Evolutionary conservation across 2,329 filamentous ascomycete species (phyloP).

Genomic region (Fusarium musae): DNA sequence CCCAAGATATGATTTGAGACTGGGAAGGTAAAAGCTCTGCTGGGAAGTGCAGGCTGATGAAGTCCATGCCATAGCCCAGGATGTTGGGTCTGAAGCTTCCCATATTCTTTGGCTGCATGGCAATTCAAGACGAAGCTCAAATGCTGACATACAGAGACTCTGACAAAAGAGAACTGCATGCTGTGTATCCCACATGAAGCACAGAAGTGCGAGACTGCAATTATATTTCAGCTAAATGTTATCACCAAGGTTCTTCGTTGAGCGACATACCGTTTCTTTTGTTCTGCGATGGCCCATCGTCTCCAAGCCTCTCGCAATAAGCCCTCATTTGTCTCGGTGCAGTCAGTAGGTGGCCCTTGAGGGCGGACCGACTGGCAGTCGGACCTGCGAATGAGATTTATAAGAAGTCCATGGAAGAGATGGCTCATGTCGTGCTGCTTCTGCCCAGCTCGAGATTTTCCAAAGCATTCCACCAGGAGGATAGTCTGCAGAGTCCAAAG

Average conservation of each 20-base stretch:
- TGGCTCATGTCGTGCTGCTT: slow-evolving; percentile 73
- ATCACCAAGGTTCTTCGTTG: fast-evolving
- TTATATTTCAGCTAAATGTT: background rate
- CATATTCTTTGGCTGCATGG: slow-evolving; percentile 66
- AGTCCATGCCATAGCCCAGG: slow-evolving; percentile 55
- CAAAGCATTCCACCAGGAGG: slow-evolving; percentile 71
- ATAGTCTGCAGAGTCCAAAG: slow-evolving; percentile 72
- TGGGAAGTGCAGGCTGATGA: background rate
- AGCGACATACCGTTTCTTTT: background rate
- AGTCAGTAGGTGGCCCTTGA: background rate
- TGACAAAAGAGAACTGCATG: slow-evolving; percentile 74
- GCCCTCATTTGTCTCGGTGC: background rate
- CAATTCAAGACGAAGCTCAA: slow-evolving; percentile 67
- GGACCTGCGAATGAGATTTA: slow-evolving; percentile 53
- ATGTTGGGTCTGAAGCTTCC: slow-evolving; percentile 65
- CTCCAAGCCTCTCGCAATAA: background rate
- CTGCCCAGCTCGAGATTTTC: slow-evolving; percentile 70
- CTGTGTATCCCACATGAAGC: slow-evolving; percentile 75
- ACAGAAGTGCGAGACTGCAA: slow-evolving; percentile 60
- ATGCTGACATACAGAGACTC: slow-evolving; percentile 73
- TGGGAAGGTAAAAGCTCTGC: background rate
- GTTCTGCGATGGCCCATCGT: slow-evolving; percentile 6
- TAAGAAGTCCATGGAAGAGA: slow-evolving; percentile 57
- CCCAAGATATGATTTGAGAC: slow-evolving; percentile 1
- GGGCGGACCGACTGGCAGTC: slow-evolving; percentile 41